Evolutionary conservation across 495 filamentous ascomycete genomes (phyloP).

Genomic region (Lophium mytilinum): DNA sequence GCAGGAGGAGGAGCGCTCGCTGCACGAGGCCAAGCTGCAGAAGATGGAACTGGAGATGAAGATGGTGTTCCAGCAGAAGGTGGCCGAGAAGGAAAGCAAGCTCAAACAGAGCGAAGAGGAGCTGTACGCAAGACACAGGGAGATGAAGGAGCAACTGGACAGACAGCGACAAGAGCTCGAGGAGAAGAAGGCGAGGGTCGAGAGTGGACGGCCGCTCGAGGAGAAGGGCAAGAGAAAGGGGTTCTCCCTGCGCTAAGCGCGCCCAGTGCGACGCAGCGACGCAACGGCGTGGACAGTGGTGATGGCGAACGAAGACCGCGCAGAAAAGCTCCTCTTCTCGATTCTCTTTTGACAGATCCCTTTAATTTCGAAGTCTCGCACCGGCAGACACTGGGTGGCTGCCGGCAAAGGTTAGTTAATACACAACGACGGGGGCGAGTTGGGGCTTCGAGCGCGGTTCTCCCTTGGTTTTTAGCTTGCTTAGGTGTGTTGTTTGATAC

Average conservation of each 20-base stretch:
- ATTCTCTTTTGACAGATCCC: slow-evolving; percentile 20
- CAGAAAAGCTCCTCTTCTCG: slow-evolving; percentile 18
- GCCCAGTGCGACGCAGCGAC: not conserved
- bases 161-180: slow-evolving; percentile 88
- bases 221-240: slow-evolving; percentile 93
- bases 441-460: slow-evolving; percentile 10
- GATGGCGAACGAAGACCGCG: too few species aligned
- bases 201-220: slow-evolving; percentile 90
- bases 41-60: slow-evolving; percentile 99
- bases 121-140: slow-evolving; percentile 90
- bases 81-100: slow-evolving; percentile 98
- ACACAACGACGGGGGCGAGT: slow-evolving; percentile 11
- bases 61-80: slow-evolving; percentile 99
- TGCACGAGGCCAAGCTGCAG: slow-evolving; percentile 98
- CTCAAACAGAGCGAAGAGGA: slow-evolving; percentile 98
- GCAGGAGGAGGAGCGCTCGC: slow-evolving; percentile 94
- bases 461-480: slow-evolving; percentile 22
- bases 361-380: slow-evolving; percentile 23
- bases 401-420: slow-evolving; percentile 26
- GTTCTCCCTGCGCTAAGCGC: slow-evolving; percentile 81
- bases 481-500: slow-evolving; percentile 29
- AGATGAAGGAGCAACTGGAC: slow-evolving; percentile 99
- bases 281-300: not conserved
- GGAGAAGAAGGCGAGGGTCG: slow-evolving; percentile 90
- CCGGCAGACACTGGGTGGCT: slow-evolving; percentile 24